A percentile compares a stretch with the other conserved stretches of the same genome.
Conservation (phyloP, 805 yeast species). For the Limtongozyma cylindracea region DNA sequence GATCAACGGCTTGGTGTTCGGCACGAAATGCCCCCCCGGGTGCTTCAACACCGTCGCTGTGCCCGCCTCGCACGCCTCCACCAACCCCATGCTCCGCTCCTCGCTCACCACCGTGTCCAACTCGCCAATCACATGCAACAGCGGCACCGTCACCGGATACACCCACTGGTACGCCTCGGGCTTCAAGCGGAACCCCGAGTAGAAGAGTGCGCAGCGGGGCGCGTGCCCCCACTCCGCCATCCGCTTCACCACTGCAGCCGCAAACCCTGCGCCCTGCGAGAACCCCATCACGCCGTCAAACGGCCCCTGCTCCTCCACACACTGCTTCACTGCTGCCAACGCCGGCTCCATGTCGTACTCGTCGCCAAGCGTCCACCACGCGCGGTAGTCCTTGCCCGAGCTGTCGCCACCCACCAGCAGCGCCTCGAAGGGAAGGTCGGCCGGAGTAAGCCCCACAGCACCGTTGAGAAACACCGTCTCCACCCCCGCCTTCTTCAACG, state of each 20-base stretch:
- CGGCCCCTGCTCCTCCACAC: constrained; percentile 25
- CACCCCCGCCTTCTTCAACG: constrained; percentile 34
- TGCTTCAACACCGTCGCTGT: constrained; percentile 43
- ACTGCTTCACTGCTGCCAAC: constrained; percentile 18
- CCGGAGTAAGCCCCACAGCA: constrained; percentile 35
- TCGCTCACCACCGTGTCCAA: constrained; percentile 68
- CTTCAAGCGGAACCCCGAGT: constrained; percentile 47
- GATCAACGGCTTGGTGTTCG: constrained; percentile 41
- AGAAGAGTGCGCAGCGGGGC: constrained; percentile 49
- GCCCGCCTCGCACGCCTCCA: too few relatives aligned
- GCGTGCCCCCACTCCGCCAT: constrained; percentile 21
- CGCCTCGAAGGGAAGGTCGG: too few relatives aligned
- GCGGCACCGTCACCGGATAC: too few relatives aligned
- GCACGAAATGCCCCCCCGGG: constrained; percentile 96
- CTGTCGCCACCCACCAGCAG: too few relatives aligned
- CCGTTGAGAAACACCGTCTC: constrained; percentile 63
- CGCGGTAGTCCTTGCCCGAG: too few relatives aligned
- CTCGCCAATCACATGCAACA: constrained; percentile 66
- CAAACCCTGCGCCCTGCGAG: constrained; percentile 85
- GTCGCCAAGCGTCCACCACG: constrained; percentile 53
- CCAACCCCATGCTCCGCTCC: too few relatives aligned
- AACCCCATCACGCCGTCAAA: constrained; percentile 79
- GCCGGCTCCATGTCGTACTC: constrained; percentile 19
- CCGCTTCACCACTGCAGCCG: constrained; percentile 39
- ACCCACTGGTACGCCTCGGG: too few relatives aligned